These are phyloP conservation scores for Periconia macrospinosa DNA, from an alignment of 2,329 filamentous ascomycete species.

Conservation along the genomic window DNA sequence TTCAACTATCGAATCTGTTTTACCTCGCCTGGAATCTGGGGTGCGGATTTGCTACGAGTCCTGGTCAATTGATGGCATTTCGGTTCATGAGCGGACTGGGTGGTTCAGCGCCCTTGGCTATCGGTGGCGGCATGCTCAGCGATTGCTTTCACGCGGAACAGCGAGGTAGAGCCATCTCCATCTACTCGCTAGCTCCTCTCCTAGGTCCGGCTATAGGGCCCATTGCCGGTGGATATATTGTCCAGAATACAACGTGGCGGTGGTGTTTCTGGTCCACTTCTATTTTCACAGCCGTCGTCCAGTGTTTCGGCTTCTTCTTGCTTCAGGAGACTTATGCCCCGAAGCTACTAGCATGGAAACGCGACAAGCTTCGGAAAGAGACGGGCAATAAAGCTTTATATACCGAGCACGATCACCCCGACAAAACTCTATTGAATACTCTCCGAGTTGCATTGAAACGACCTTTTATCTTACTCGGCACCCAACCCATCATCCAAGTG, in stretches of 20 bases:
- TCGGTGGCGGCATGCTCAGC: constrained; percentile 42
- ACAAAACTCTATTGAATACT: constrained; percentile 36
- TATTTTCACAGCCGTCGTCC: constrained; percentile 64
- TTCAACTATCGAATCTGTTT: constrained; percentile 43
- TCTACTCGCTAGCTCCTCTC: constrained; percentile 66
- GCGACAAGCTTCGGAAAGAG: constrained; percentile 57
- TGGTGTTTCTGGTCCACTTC: constrained; percentile 73
- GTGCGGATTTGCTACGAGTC: constrained; percentile 42
- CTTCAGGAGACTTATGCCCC: constrained; percentile 68
- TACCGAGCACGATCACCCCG: constrained; percentile 51
- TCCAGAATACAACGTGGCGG: constrained; percentile 66
- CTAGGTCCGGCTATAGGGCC: constrained; percentile 68
- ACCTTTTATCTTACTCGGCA: constrained; percentile 59
- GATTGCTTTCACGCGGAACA: constrained; percentile 65
- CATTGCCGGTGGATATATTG: constrained; percentile 67
- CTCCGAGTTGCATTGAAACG: constrained; percentile 50
- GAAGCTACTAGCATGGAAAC: constrained; percentile 62
- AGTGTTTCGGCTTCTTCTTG: constrained; percentile 63
- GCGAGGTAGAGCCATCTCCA: constrained; percentile 63
- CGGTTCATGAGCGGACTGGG: constrained; percentile 33
- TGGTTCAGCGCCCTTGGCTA: constrained; percentile 18
- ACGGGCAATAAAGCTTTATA: constrained; percentile 64
- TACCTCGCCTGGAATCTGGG: constrained; percentile 44
- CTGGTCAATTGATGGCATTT: constrained; percentile 16
- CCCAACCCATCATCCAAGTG: constrained; percentile 64